These are phyloP conservation scores for Pyrus pyrifolia DNA, from an alignment of 306 rosid genomes.

Conservation along the genomic window DNA sequence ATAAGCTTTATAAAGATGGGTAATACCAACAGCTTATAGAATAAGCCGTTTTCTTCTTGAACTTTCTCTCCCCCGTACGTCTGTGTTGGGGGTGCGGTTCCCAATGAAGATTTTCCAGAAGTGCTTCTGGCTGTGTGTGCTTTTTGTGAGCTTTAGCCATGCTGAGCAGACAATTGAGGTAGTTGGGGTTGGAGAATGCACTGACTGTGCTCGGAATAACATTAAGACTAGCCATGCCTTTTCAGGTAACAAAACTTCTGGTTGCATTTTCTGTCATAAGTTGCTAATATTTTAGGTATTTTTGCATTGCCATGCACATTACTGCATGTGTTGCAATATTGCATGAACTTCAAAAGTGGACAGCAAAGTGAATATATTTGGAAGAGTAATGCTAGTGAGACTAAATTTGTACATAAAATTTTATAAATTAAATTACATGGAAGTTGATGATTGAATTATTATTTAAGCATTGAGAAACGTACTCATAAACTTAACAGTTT, in stretches of 20 bases:
- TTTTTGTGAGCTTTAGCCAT: conserved; percentile 37
- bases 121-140: conserved; percentile 44
- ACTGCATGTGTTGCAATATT: neutral
- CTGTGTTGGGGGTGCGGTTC: conserved; percentile 1
- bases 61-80: neutral
- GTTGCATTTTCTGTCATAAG: neutral
- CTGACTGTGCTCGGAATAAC: conserved; percentile 54
- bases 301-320: neutral
- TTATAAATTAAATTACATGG: too few species aligned
- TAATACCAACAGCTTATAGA: neutral
- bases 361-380: neutral
- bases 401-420: neutral
- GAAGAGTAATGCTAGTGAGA: neutral
- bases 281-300: neutral
- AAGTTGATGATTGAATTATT: too few species aligned
- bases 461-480: too few species aligned
- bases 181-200: conserved; percentile 76
- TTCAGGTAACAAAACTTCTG: conserved; percentile 46
- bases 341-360: neutral
- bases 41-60: neutral
- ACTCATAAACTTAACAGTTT: neutral
- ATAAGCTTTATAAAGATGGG: neutral
- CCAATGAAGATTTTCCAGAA: conserved; percentile 40
- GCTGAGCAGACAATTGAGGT: conserved; percentile 56
- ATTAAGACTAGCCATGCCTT: conserved; percentile 58